Conservation (phyloP, 2,329 filamentous ascomycete genomes). For the Diaporthe destruens region DNA sequence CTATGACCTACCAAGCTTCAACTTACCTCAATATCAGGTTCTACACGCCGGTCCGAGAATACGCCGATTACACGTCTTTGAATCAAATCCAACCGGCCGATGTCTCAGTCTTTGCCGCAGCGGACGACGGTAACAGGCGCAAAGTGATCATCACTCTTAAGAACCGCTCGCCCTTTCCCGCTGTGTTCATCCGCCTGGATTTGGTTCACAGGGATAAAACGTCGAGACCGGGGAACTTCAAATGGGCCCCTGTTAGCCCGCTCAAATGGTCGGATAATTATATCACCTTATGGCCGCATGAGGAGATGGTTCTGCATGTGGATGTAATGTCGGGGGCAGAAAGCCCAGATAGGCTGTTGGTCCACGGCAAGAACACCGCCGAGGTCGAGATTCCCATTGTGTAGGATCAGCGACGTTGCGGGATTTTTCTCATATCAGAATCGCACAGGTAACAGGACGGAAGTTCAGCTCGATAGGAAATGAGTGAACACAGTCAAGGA, state of each 20-base stretch:
- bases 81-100: constrained; percentile 50
- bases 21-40: neutral
- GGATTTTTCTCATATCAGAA: neutral
- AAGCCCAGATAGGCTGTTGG: neutral
- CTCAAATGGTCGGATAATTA: constrained; percentile 74
- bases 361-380: neutral
- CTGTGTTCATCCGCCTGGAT: constrained; percentile 68
- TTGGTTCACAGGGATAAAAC: constrained; percentile 58
- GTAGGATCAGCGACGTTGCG: neutral
- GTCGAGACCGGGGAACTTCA: neutral
- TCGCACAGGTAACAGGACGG: neutral
- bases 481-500: too few species aligned
- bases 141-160: constrained; percentile 57
- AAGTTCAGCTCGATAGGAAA: neutral
- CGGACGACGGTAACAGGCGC: constrained; percentile 33
- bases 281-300: constrained; percentile 48
- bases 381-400: neutral
- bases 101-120: constrained; percentile 49
- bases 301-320: neutral
- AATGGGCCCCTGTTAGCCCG: constrained; percentile 59
- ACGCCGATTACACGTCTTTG: constrained; percentile 62
- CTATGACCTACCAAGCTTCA: neutral
- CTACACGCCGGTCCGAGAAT: neutral
- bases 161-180: constrained; percentile 65
- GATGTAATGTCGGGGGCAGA: neutral